Evolutionary conservation across 306 rosid species (phyloP).

Genomic region (Lathyrus aphaca): DNA sequence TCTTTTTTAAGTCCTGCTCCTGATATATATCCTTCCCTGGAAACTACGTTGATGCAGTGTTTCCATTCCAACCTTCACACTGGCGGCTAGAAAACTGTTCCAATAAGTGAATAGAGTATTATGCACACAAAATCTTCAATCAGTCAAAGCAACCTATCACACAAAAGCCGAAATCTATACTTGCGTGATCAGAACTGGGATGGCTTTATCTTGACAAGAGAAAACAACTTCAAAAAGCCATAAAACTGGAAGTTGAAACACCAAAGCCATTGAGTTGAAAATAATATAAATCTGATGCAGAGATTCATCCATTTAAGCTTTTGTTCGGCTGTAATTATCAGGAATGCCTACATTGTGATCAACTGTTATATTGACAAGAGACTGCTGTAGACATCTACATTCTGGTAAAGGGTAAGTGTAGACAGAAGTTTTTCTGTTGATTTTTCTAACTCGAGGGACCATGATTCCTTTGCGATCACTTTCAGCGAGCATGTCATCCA

Average conservation of each 20-base stretch:
- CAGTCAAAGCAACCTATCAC: constrained; percentile 29
- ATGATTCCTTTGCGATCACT: constrained; percentile 90
- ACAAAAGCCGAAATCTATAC: constrained; percentile 28
- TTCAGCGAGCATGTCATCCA: constrained; percentile 84
- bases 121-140: constrained; percentile 46
- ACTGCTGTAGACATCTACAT: constrained; percentile 81
- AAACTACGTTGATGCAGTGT: constrained; percentile 38
- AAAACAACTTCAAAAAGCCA: constrained; percentile 35
- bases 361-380: constrained; percentile 39
- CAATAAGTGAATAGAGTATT: constrained; percentile 23
- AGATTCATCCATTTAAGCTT: constrained; percentile 34
- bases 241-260: constrained; percentile 34
- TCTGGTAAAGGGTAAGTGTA: constrained; percentile 93
- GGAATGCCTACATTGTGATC: constrained; percentile 40
- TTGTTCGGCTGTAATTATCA: constrained; percentile 35
- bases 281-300: constrained; percentile 23
- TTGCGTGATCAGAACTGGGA: constrained; percentile 38
- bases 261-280: constrained; percentile 30
- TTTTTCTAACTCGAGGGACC: constrained; percentile 85
- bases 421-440: constrained; percentile 88
- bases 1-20: constrained; percentile 23
- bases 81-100: constrained; percentile 30
- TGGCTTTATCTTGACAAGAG: constrained; percentile 42
- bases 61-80: constrained; percentile 40
- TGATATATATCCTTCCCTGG: constrained; percentile 24